A percentile compares a stretch with the other conserved stretches of the same genome.
These are phyloP conservation scores for Trapa incisa DNA, from an alignment of 345 rosid species.

Conservation along the genomic window DNA sequence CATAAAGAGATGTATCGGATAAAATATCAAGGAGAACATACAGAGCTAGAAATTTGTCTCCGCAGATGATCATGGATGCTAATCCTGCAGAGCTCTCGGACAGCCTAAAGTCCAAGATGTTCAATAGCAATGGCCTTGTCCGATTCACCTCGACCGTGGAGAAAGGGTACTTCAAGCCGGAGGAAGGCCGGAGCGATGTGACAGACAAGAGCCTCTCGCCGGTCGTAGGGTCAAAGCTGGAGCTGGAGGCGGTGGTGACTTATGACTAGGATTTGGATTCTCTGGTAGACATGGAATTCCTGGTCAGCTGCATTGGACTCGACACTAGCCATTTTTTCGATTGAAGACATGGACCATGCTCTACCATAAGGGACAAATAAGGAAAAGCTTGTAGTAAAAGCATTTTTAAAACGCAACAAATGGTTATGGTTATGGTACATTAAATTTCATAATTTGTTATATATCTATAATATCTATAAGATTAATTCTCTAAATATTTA, in stretches of 20 bases:
- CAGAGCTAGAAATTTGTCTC: conserved; percentile 11
- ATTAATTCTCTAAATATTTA: too few relatives aligned
- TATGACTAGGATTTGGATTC: background rate
- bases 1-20: conserved; percentile 27
- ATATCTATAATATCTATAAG: too few relatives aligned
- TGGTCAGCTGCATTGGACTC: background rate
- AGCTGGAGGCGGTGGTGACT: background rate
- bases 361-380: too few relatives aligned
- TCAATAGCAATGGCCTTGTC: too few relatives aligned
- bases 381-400: too few relatives aligned
- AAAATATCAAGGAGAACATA: conserved; percentile 51
- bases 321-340: too few relatives aligned
- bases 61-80: conserved; percentile 14
- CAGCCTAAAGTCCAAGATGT: background rate
- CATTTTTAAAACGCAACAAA: too few relatives aligned
- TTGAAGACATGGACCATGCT: too few relatives aligned
- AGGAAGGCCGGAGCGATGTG: conserved; percentile 10
- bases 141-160: background rate
- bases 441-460: too few relatives aligned
- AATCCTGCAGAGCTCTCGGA: conserved; percentile 9
- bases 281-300: background rate
- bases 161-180: background rate
- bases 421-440: too few relatives aligned
- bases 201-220: conserved; percentile 2
- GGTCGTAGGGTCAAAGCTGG: background rate